Evolutionary conservation across 2,329 filamentous ascomycete genomes (phyloP).

Genomic region (Cryphonectria japonica): DNA sequence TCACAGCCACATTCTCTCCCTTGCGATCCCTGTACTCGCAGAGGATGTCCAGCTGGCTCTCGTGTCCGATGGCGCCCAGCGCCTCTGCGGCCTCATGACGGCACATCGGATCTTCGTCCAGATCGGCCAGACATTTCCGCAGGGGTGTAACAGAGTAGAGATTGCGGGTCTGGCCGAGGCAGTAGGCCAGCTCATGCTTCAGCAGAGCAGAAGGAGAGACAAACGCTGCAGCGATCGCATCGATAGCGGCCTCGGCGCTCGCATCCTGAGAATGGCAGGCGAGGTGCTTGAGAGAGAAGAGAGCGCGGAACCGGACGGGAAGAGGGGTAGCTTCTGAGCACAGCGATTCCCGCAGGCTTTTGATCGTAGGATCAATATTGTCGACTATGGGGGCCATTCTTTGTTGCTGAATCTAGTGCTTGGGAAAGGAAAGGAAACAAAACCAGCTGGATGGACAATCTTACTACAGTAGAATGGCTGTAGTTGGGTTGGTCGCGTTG

Average conservation of each 20-base stretch:
- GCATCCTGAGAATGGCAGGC: conserved; percentile 70
- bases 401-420: not conserved
- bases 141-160: conserved; percentile 73
- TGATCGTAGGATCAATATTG: conserved; percentile 51
- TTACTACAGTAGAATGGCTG: not conserved
- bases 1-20: conserved; percentile 79
- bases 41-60: conserved; percentile 73
- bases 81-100: conserved; percentile 96
- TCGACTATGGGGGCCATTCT: conserved; percentile 35
- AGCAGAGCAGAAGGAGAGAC: conserved; percentile 82
- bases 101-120: conserved; percentile 90
- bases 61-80: conserved; percentile 81
- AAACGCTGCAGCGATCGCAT: conserved; percentile 88
- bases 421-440: not conserved
- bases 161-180: conserved; percentile 88
- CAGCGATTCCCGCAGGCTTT: conserved; percentile 73
- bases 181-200: conserved; percentile 97
- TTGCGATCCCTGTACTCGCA: conserved; percentile 73
- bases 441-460: not conserved
- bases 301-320: conserved; percentile 87
- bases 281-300: conserved; percentile 96
- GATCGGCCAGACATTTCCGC: conserved; percentile 73
- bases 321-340: conserved; percentile 81
- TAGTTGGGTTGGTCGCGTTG: not conserved
- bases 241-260: conserved; percentile 61